A percentile compares a stretch with the other conserved stretches of the same genome.
phyloP scores from a whole-genome alignment of 73 alveolate genomes.

The Blepharisma japonicum region DNA sequence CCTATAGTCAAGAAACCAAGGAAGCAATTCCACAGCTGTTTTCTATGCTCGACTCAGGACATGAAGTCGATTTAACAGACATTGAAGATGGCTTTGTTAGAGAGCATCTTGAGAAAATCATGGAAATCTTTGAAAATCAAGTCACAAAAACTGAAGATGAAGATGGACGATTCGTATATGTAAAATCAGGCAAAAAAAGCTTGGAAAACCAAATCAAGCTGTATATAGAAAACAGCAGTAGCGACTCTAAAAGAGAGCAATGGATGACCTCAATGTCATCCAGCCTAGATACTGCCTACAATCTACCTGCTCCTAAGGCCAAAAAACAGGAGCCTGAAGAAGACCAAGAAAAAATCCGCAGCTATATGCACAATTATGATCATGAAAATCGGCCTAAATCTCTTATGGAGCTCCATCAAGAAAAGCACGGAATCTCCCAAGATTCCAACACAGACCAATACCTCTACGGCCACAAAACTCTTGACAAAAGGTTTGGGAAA shows the following conservation, averaged over 20 bases:
- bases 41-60: background rate
- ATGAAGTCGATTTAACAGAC: conserved; percentile 15
- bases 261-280: too few relatives aligned
- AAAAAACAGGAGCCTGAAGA: background rate
- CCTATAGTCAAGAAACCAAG: background rate
- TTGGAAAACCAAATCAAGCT: background rate
- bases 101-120: conserved; percentile 4
- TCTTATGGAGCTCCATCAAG: background rate
- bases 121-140: conserved; percentile 3
- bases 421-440: background rate
- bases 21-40: conserved; percentile 6
- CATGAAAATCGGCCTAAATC: background rate
- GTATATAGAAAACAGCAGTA: background rate
- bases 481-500: too few relatives aligned
- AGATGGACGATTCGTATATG: background rate
- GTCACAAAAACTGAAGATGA: background rate
- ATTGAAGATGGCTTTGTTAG: conserved; percentile 6
- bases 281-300: too few relatives aligned
- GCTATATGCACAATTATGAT: background rate
- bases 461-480: too few relatives aligned
- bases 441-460: too few relatives aligned
- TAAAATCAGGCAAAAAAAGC: background rate
- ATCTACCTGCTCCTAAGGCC: background rate
- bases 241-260: conserved; percentile 4
- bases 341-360: background rate